Evolutionary conservation across 306 rosid genomes (phyloP).

Genomic region (Cajanus cajan): DNA sequence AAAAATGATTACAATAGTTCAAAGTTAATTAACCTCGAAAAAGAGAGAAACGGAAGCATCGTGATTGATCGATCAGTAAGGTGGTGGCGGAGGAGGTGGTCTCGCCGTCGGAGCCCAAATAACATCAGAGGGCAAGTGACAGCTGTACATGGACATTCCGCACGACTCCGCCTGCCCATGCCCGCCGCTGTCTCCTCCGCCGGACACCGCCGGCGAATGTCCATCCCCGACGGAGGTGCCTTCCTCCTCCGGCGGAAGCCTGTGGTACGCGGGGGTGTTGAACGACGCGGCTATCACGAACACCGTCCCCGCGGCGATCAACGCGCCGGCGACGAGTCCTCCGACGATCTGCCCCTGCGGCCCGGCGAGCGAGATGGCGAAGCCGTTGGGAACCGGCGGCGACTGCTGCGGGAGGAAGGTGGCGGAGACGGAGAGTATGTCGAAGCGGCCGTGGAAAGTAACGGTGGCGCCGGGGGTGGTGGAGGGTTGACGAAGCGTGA

Average conservation of each 20-base stretch:
- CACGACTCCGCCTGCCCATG: conserved; percentile 60
- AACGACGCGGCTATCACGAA: conserved; percentile 69
- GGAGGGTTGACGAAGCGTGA: conserved; percentile 81
- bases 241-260: conserved; percentile 68
- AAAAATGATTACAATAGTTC: conserved; percentile 14
- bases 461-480: conserved; percentile 71
- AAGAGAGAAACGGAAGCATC: not conserved
- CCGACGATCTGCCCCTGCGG: conserved; percentile 98
- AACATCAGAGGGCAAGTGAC: conserved; percentile 69
- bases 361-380: conserved; percentile 84
- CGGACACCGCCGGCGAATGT: conserved; percentile 45
- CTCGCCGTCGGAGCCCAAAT: conserved; percentile 88
- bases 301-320: conserved; percentile 77
- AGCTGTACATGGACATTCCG: conserved; percentile 73
- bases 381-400: conserved; percentile 48
- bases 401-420: conserved; percentile 55
- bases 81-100: conserved; percentile 59
- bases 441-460: conserved; percentile 92
- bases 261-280: conserved; percentile 69
- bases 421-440: conserved; percentile 75
- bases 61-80: conserved; percentile 42
- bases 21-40: not conserved
- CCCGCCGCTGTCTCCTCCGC: conserved; percentile 58
- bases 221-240: conserved; percentile 41
- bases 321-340: conserved; percentile 62